Percentiles rank a stretch among this genome's conserved stretches.
These are phyloP conservation scores for Citrus trifoliata DNA, from an alignment of 345 rosid species.

Conservation along the genomic window DNA sequence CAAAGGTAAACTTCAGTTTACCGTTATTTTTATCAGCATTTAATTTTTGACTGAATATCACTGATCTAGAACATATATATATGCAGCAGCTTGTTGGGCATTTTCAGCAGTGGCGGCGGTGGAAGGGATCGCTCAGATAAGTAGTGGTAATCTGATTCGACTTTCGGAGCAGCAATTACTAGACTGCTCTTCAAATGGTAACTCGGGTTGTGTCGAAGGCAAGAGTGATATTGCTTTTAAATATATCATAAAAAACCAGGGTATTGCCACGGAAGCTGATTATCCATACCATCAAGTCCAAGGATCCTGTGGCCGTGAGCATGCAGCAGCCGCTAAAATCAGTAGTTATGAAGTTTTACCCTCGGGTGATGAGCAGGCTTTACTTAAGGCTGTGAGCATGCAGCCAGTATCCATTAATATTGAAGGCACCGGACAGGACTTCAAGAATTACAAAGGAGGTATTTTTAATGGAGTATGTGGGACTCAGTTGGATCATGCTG, in stretches of 20 bases:
- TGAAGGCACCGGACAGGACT: constrained; percentile 2
- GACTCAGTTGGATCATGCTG: constrained; percentile 35
- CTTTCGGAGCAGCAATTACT: background rate
- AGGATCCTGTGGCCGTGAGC: background rate
- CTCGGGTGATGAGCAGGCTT: constrained; percentile 28
- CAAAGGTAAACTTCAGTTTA: too few species aligned
- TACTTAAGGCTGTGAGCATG: constrained; percentile 16
- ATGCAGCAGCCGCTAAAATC: background rate
- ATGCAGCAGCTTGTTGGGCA: background rate
- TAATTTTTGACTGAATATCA: too few species aligned
- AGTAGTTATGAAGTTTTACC: constrained; percentile 34
- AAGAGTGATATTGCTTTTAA: background rate
- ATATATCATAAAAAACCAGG: background rate
- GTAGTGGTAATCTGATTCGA: background rate
- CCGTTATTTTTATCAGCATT: too few species aligned
- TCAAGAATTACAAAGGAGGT: constrained; percentile 30
- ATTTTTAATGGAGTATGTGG: constrained; percentile 37
- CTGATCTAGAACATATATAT: too few species aligned
- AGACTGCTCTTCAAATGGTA: background rate
- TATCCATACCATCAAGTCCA: background rate
- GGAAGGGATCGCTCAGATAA: background rate
- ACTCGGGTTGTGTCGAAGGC: background rate
- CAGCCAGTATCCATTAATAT: constrained; percentile 56
- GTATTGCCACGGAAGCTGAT: background rate
- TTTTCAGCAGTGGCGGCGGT: background rate